Percentiles rank a stretch among this genome's conserved stretches.
Conservation (phyloP, 1,139 yeast genomes). For the Yarrowia galli region DNA sequence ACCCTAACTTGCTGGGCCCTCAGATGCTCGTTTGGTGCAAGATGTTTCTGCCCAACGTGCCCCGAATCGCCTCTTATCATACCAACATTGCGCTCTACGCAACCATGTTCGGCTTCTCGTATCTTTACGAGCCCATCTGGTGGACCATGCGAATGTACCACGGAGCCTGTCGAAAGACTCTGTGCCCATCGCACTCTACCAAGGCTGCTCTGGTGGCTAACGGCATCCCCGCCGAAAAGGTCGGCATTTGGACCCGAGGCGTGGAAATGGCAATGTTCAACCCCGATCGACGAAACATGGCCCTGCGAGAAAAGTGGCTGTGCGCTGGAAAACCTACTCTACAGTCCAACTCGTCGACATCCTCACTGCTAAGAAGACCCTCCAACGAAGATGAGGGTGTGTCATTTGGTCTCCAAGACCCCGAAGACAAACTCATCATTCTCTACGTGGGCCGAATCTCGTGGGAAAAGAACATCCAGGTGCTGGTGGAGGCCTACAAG, state of each 20-base stretch:
- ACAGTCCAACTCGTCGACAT: constrained; percentile 12
- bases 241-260: constrained; percentile 43
- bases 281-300: constrained; percentile 39
- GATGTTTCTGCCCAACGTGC: constrained; percentile 41
- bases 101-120: constrained; percentile 42
- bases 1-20: constrained; percentile 44
- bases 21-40: constrained; percentile 42
- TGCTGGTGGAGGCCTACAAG: constrained; percentile 47
- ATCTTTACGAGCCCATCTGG: constrained; percentile 43
- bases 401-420: constrained; percentile 40
- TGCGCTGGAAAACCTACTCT: constrained; percentile 9
- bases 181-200: constrained; percentile 43
- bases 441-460: constrained; percentile 44
- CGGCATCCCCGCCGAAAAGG: constrained; percentile 41
- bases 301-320: constrained; percentile 41
- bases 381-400: constrained; percentile 42
- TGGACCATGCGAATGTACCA: constrained; percentile 42
- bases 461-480: constrained; percentile 42
- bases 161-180: constrained; percentile 40
- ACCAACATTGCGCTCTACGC: constrained; percentile 44
- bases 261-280: constrained; percentile 41
- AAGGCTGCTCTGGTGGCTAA: constrained; percentile 41
- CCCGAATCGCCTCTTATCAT: constrained; percentile 43
- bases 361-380: constrained; percentile 34
- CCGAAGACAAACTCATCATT: constrained; percentile 40